A percentile compares a stretch with the other conserved stretches of the same genome.
These are phyloP conservation scores for Przewalskia tangutica DNA, from an alignment of 257 asterid species.

Conservation along the genomic window DNA sequence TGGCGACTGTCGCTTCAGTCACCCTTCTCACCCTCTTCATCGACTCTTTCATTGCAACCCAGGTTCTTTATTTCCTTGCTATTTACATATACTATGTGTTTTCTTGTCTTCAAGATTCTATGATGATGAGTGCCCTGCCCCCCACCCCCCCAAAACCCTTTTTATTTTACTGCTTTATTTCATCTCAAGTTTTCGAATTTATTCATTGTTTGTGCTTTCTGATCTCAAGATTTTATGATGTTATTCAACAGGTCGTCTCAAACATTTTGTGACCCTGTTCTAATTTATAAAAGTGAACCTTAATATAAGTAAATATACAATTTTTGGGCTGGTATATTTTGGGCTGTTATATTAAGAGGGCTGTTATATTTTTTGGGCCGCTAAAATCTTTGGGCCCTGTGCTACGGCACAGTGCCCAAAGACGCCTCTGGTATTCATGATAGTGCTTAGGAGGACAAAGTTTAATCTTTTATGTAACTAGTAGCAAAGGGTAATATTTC, in stretches of 20 bases:
- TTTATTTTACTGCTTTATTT: not conserved
- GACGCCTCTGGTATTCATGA: too few species aligned
- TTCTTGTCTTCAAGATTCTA: not conserved
- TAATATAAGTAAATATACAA: too few species aligned
- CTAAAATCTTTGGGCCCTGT: too few species aligned
- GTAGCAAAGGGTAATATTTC: not conserved
- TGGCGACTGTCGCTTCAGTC: conserved; percentile 51
- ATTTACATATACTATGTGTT: not conserved
- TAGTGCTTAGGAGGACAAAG: not conserved
- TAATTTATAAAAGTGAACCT: too few species aligned
- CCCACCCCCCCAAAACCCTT: too few species aligned
- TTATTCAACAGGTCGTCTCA: too few species aligned
- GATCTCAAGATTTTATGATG: too few species aligned
- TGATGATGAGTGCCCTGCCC: not conserved
- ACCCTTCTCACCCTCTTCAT: conserved; percentile 31
- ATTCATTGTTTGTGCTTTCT: not conserved
- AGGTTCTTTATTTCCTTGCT: conserved; percentile 23
- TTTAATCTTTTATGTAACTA: not conserved
- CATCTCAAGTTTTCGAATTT: not conserved
- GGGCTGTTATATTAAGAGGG: too few species aligned
- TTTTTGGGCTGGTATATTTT: too few species aligned
- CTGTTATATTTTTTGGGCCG: too few species aligned
- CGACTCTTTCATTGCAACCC: conserved; percentile 34
- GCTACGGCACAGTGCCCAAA: too few species aligned
- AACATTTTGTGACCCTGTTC: too few species aligned